Evolutionary conservation across 83 land plant genomes (phyloP).

Genomic region (Larix sibirica): DNA sequence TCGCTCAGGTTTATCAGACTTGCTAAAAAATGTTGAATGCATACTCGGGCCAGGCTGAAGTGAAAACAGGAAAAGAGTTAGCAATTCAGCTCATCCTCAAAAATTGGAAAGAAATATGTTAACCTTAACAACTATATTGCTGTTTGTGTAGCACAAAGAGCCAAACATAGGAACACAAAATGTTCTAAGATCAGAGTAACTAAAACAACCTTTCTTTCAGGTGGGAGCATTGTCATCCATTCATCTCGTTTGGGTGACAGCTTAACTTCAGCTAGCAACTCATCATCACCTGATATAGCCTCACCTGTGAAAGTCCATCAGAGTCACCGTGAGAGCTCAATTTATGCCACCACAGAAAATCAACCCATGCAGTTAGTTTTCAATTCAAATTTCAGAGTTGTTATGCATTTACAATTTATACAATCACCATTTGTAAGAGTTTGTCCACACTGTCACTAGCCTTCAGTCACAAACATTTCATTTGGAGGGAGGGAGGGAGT

Average conservation of each 20-base stretch:
- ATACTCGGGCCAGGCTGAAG: conserved; percentile 58
- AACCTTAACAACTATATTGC: neutral
- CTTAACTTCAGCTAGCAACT: conserved; percentile 45
- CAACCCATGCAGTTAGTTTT: neutral
- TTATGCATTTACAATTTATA: neutral
- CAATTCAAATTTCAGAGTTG: neutral
- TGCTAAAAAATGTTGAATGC: conserved; percentile 82
- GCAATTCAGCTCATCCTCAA: neutral
- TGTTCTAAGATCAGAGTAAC: neutral
- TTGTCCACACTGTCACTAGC: neutral
- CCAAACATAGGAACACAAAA: too few relatives aligned
- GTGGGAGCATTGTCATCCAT: conserved; percentile 99
- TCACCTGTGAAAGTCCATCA: conserved; percentile 49
- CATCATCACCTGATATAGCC: conserved; percentile 91
- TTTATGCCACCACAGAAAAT: neutral
- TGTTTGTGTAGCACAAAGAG: neutral
- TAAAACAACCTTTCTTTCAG: conserved; percentile 83
- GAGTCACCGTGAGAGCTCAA: neutral
- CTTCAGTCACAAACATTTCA: neutral
- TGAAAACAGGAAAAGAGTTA: neutral
- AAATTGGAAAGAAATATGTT: neutral
- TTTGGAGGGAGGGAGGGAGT: too few relatives aligned
- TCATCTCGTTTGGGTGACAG: conserved; percentile 72
- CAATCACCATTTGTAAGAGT: neutral
- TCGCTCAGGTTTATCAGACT: conserved; percentile 74